Conservation (phyloP, 768 basidiomycete species). For the Termitomyces titanicus region DNA sequence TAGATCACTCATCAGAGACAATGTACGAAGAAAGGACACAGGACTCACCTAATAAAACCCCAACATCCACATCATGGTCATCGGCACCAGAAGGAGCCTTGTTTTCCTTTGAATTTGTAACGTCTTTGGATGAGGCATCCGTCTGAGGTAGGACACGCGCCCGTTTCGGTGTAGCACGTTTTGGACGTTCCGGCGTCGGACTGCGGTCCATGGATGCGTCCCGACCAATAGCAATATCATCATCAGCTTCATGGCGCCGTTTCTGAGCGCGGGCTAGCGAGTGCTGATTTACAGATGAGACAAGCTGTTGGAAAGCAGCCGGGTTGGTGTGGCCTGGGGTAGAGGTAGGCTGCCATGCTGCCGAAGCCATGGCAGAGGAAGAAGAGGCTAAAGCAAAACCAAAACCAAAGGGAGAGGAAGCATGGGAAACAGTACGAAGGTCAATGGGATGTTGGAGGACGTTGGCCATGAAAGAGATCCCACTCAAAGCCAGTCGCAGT, state of each 20-base stretch:
- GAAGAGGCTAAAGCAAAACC: slow-evolving; percentile 61
- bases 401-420: slow-evolving; percentile 66
- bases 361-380: slow-evolving; percentile 34
- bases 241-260: slow-evolving; percentile 65
- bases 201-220: slow-evolving; percentile 84
- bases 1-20: slow-evolving; percentile 12
- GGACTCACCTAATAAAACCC: slow-evolving; percentile 70
- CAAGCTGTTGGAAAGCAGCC: slow-evolving; percentile 51
- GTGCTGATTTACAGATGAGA: slow-evolving; percentile 46
- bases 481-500: not conserved
- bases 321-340: slow-evolving; percentile 48
- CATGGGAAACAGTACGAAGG: slow-evolving; percentile 47
- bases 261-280: slow-evolving; percentile 47
- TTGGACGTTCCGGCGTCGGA: slow-evolving; percentile 77
- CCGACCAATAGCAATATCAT: slow-evolving; percentile 41
- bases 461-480: slow-evolving; percentile 57
- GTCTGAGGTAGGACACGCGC: slow-evolving; percentile 40
- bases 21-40: not conserved
- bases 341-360: slow-evolving; percentile 44
- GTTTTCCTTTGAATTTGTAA: slow-evolving; percentile 43
- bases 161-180: slow-evolving; percentile 67
- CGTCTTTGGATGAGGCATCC: slow-evolving; percentile 34
- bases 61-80: slow-evolving; percentile 72
- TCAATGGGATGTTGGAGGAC: slow-evolving; percentile 64
- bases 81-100: slow-evolving; percentile 34